These are phyloP conservation scores for Agastache rugosa DNA, from an alignment of 257 asterid species.

Conservation along the genomic window DNA sequence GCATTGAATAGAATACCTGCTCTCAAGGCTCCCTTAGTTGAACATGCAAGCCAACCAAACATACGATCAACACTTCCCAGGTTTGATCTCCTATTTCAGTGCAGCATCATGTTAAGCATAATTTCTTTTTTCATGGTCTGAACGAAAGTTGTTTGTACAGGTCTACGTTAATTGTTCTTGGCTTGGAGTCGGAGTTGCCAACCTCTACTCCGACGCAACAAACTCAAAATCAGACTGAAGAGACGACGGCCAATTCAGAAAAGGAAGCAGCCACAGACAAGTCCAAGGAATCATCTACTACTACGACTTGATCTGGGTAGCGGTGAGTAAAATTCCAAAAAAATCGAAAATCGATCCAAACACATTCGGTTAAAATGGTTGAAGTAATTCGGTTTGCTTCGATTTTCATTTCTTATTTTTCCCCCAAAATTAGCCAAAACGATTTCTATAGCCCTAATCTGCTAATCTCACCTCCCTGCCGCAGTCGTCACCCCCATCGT, in stretches of 20 bases:
- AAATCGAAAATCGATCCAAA: too few species aligned
- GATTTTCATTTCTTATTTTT: too few species aligned
- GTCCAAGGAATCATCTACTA: slow-evolving; percentile 65
- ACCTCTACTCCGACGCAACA: slow-evolving; percentile 54
- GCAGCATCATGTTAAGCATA: neutral
- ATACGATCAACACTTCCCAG: slow-evolving; percentile 90
- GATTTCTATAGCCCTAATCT: too few species aligned
- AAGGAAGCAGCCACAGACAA: slow-evolving; percentile 62
- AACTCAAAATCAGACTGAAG: slow-evolving; percentile 52
- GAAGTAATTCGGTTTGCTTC: too few species aligned
- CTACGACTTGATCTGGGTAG: slow-evolving; percentile 42
- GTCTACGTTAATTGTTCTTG: slow-evolving; percentile 78
- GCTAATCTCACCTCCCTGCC: too few species aligned
- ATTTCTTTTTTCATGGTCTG: neutral
- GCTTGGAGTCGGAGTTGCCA: slow-evolving; percentile 71
- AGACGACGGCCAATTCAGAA: slow-evolving; percentile 54
- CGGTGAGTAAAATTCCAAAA: too few species aligned
- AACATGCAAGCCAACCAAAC: slow-evolving; percentile 85
- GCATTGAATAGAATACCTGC: slow-evolving; percentile 77
- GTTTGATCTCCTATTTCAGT: slow-evolving; percentile 39
- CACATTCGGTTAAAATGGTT: too few species aligned
- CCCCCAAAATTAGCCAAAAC: too few species aligned
- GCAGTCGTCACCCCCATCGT: too few species aligned
- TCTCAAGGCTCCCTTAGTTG: slow-evolving; percentile 83
- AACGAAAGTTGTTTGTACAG: slow-evolving; percentile 42